phyloP scores from a whole-genome alignment of 2,329 filamentous ascomycete species.

The Verruconis gallopava region DNA sequence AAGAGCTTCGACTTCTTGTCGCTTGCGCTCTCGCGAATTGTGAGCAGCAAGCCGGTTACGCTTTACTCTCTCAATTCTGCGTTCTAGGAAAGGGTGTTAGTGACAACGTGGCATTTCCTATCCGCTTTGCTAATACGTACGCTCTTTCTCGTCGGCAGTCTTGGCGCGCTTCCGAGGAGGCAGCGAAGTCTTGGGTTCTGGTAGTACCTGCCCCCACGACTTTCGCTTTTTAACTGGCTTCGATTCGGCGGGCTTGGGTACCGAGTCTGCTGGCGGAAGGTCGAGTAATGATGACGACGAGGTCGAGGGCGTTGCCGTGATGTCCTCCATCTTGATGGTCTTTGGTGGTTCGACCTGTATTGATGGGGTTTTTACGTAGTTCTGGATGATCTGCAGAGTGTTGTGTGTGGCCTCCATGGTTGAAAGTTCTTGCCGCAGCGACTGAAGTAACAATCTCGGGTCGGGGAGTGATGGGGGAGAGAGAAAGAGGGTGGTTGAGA shows the following conservation, averaged over 20 bases:
- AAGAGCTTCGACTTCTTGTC: conserved; percentile 76
- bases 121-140: conserved; percentile 87
- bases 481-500: background rate
- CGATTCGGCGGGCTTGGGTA: conserved; percentile 14
- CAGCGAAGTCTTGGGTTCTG: conserved; percentile 90
- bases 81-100: too few species aligned
- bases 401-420: background rate
- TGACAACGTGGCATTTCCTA: too few species aligned
- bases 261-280: conserved; percentile 15
- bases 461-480: too few species aligned
- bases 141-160: conserved; percentile 97
- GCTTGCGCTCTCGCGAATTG: conserved; percentile 89
- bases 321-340: conserved; percentile 31
- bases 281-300: conserved; percentile 7
- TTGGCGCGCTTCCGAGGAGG: conserved; percentile 95
- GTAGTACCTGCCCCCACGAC: conserved; percentile 95
- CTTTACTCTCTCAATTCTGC: conserved; percentile 91
- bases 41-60: conserved; percentile 92
- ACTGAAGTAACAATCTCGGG: too few species aligned
- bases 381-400: background rate
- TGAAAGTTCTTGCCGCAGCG: background rate
- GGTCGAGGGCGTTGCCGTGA: conserved; percentile 15
- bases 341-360: conserved; percentile 9
- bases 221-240: conserved; percentile 86
- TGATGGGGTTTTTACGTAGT: background rate